Base-by-base conservation (phyloP, 2,329 filamentous ascomycete species). In the Trichoderma asperellum region DNA sequence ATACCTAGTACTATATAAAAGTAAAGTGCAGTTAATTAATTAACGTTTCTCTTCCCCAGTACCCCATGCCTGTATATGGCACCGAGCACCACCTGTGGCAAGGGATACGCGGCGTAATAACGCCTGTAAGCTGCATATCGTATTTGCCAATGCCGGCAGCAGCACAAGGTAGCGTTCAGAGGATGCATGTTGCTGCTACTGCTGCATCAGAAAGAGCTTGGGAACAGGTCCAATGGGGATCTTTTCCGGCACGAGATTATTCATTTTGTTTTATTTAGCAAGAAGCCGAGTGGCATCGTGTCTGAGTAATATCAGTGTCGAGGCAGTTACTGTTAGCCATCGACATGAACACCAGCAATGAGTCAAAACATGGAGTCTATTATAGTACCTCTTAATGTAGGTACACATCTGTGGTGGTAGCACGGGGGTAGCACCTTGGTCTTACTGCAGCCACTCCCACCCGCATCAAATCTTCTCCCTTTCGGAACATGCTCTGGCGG, bases 401-500 rank as follows among this genome's bases (percentile, higher is more conserved):
- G 37, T 18, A 24, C 24, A 40, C 37, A 40, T 8, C 37, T 40
- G 14, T 40, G 8, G 37, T n/a, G 40, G 40, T 43, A n/a, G 18
- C 40, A 43, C 40, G 18, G 18, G 40, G 40, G 40, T 18, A n/a
- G 40, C 40, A 18, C 40, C 40, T n/a, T 43, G 8, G 40, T 43
- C 24, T 29, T 29, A 55, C 32, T 56, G 55, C 65, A 53, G 56
- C 16, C 65, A 60, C 40, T 32, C 65, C 65, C 24, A 63, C 61
- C 27, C 62, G 55, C 62, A 60, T 66, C 52, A 32, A 32, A 34
- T 68, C 60, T 63, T 63, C 16, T 24, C 57, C 70, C 40, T 71
- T 63, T 77, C 75, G 76, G 74, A 61, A 59, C 71, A 75, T 79
- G 69, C 70, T 78, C 72, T 80, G 76, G 78, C 72, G 71, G 71